phyloP scores from a whole-genome alignment of 768 basidiomycete genomes.

The Roridomyces roridus region DNA sequence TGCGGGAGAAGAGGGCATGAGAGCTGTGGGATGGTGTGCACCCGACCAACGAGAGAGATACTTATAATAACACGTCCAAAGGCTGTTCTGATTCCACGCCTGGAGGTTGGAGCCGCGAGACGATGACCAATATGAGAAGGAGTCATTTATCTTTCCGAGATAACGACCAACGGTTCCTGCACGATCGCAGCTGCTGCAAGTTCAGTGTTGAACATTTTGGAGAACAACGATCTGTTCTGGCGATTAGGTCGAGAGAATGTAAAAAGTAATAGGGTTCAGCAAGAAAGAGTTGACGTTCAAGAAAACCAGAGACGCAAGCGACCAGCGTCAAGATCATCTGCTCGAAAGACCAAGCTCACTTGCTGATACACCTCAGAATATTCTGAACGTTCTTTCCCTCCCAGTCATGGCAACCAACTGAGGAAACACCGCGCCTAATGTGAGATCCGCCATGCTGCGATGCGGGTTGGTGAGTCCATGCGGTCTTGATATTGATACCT shows the following conservation, averaged over 20 bases:
- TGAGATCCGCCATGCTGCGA: not conserved
- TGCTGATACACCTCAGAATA: no score
- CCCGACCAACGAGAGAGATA: not conserved
- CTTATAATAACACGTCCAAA: not conserved
- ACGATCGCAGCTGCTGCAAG: not conserved
- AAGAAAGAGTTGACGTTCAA: no score
- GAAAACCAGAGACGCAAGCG: no score
- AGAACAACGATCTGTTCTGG: slow-evolving; percentile 3
- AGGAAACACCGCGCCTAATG: slow-evolving; percentile 15
- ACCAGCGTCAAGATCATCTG: no score
- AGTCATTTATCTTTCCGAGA: not conserved
- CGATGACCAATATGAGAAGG: not conserved
- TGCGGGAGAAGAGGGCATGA: not conserved
- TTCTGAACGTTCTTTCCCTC: not conserved
- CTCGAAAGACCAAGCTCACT: no score
- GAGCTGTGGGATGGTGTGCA: not conserved
- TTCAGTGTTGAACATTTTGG: not conserved
- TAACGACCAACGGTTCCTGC: slow-evolving; percentile 1
- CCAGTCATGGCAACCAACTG: slow-evolving; percentile 11
- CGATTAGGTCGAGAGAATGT: not conserved
- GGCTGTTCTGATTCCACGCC: not conserved
- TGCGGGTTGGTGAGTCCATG: not conserved
- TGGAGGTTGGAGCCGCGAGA: no score
- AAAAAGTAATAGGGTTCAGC: no score
- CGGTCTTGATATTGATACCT: not conserved